Base-by-base conservation (phyloP, 2,329 filamentous ascomycete species). In the Phyllosticta citribraziliensis region DNA sequence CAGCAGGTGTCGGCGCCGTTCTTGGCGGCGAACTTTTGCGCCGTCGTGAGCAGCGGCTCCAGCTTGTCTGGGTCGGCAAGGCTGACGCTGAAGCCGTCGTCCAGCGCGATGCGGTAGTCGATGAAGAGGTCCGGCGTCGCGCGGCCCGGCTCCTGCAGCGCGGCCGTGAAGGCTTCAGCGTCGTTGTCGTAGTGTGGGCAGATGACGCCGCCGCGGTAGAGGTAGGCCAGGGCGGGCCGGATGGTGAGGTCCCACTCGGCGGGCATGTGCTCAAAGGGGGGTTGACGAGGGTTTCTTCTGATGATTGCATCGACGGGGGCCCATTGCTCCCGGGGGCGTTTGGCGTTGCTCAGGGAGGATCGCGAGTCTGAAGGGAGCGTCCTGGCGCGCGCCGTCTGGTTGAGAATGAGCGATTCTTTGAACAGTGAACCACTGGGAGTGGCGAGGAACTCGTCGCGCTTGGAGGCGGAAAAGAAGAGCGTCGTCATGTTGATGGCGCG, bases 161-260 rank as follows among this genome's bases (percentile, higher is more conserved):
- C 73, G 3, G 74, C 70, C 10, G 74, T 75, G 55, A 73, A 67
- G 5, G 78, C 78, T 4, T 71, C 66, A 55, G 70, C 67, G 3
- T 68, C 9, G n/a, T 10, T 12, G 24, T 3, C 20, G 58, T 71
- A 72, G 33, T 69, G 70, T 56, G 68, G 63, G 24, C 67, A 67
- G 57, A 81, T 73, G 40, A 80, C 67, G 56, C 79, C 78, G 17
- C 76, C 74, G 64, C 75, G 74, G 67, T 78, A 80, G 11, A 80
- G 66, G n/a, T 73, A 73, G 1, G 76, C 74, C 55, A 80, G 69
- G 17, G 75, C 74, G 6, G 76, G 76, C 1, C 78, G 70, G 20
- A 74, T 68, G 6, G 67, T 67, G n/a, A 71, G 64, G 63, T 75
- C 72, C 76, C 76, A 79, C 58, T 76, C 72, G 52, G 68, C 56